Percentiles rank a stretch among this genome's conserved stretches.
These are phyloP conservation scores for Moesziomyces sp. DNA, from an alignment of 1,284 basidiomycete genomes.

Conservation along the genomic window DNA sequence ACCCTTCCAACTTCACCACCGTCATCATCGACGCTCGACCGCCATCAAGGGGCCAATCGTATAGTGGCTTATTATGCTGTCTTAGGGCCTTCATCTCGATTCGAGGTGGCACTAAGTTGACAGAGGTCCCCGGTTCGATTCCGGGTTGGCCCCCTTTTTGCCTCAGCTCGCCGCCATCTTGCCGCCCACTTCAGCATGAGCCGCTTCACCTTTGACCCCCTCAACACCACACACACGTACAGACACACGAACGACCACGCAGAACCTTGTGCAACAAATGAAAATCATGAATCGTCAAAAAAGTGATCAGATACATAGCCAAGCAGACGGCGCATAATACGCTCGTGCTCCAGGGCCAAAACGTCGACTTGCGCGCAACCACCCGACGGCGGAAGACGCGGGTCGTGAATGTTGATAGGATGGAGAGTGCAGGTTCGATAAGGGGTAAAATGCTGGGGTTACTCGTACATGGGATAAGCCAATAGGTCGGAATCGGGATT, in stretches of 20 bases:
- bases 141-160: slow-evolving; percentile 43
- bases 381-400: neutral
- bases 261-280: no score
- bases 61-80: slow-evolving; percentile 59
- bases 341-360: neutral
- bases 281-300: no score
- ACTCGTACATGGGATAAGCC: slow-evolving; percentile 21
- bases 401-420: neutral
- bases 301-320: no score
- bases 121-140: slow-evolving; percentile 57
- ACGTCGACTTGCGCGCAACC: no score
- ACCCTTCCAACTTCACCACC: no score
- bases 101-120: slow-evolving; percentile 32
- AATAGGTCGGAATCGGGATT: neutral
- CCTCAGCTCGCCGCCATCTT: no score
- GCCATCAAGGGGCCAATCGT: slow-evolving; percentile 34
- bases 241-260: no score
- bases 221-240: no score
- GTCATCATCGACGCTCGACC: no score
- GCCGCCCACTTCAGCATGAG: no score
- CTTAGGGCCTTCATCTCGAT: slow-evolving; percentile 30
- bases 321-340: no score
- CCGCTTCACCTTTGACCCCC: no score
- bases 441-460: slow-evolving; percentile 8
- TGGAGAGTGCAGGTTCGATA: neutral